Percentiles rank a stretch among this genome's conserved stretches.
Conservation (phyloP, 2,329 filamentous ascomycete species). For the Colletotrichum limetticola region DNA sequence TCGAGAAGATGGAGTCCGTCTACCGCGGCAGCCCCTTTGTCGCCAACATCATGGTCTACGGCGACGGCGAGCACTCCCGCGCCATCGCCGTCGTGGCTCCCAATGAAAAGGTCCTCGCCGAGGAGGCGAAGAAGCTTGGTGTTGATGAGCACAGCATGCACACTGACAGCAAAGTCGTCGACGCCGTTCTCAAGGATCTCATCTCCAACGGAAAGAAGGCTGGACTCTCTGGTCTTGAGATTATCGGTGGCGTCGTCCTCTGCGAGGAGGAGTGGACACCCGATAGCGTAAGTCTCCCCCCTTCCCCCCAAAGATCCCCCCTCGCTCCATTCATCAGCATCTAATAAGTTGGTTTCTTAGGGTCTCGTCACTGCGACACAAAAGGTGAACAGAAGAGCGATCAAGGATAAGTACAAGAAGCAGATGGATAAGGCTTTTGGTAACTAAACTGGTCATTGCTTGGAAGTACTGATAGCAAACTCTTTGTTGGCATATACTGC, state of each 20-base stretch:
- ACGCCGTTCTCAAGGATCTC: conserved; percentile 73
- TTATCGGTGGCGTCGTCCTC: conserved; percentile 79
- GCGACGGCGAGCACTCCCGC: conserved; percentile 77
- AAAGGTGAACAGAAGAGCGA: conserved; percentile 66
- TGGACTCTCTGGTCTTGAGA: conserved; percentile 77
- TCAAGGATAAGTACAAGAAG: conserved; percentile 61
- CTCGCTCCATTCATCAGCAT: neutral
- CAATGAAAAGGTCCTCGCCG: conserved; percentile 71
- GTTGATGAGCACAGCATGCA: conserved; percentile 77
- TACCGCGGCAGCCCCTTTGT: conserved; percentile 86
- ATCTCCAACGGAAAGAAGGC: conserved; percentile 72
- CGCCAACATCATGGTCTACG: conserved; percentile 88
- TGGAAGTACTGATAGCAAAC: neutral
- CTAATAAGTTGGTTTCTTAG: conserved; percentile 46
- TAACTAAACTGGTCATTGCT: neutral
- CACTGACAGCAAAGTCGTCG: conserved; percentile 71
- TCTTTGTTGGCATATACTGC: neutral
- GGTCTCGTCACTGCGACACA: conserved; percentile 71
- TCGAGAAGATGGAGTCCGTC: conserved; percentile 94
- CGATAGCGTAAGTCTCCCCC: conserved; percentile 72
- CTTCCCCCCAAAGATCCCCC: too few species aligned
- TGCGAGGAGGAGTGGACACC: conserved; percentile 91
- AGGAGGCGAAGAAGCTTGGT: conserved; percentile 68
- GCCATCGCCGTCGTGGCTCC: conserved; percentile 84
- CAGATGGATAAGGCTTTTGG: conserved; percentile 58